These are phyloP conservation scores for Ceratopteris richardii DNA, from an alignment of 75 land plant species.

Conservation along the genomic window DNA sequence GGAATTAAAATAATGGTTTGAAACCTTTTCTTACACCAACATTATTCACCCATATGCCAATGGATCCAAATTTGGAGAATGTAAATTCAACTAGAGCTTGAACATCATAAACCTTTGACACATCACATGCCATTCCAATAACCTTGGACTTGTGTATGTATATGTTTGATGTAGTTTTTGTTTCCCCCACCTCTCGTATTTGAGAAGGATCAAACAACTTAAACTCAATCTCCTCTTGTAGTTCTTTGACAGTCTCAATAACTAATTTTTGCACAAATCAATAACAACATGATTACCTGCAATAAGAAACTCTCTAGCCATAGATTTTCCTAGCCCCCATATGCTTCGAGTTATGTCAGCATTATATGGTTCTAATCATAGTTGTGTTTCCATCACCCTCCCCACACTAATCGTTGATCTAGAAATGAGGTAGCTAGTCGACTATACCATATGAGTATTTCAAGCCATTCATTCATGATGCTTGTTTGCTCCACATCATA, in stretches of 20 bases:
- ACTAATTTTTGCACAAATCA: slow-evolving; percentile 91
- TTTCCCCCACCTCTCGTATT: slow-evolving; percentile 30
- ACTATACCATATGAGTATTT: slow-evolving; percentile 60
- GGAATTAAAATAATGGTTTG: slow-evolving; percentile 72
- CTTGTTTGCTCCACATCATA: no score
- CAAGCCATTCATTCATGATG: slow-evolving; percentile 26
- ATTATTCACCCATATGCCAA: slow-evolving; percentile 97
- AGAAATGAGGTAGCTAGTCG: slow-evolving; percentile 83
- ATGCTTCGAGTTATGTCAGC: slow-evolving; percentile 97
- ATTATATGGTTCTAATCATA: slow-evolving; percentile 77
- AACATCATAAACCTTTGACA: slow-evolving; percentile 74
- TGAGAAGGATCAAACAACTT: slow-evolving; percentile 1
- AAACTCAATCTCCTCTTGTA: slow-evolving; percentile 45
- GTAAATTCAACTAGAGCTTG: slow-evolving; percentile 65
- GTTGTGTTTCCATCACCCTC: slow-evolving; percentile 68
- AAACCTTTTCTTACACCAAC: slow-evolving; percentile 96
- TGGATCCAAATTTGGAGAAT: slow-evolving; percentile 51
- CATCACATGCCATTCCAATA: slow-evolving; percentile 83
- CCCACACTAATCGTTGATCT: slow-evolving; percentile 90
- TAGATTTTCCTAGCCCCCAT: slow-evolving; percentile 92
- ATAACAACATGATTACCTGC: slow-evolving; percentile 88
- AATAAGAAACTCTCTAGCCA: slow-evolving; percentile 92
- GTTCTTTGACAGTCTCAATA: slow-evolving; percentile 57
- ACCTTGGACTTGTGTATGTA: slow-evolving; percentile 44
- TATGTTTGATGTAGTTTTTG: slow-evolving; percentile 11